Conservation (phyloP, 140 eudicot genomes). For the Cichorium intybus region DNA sequence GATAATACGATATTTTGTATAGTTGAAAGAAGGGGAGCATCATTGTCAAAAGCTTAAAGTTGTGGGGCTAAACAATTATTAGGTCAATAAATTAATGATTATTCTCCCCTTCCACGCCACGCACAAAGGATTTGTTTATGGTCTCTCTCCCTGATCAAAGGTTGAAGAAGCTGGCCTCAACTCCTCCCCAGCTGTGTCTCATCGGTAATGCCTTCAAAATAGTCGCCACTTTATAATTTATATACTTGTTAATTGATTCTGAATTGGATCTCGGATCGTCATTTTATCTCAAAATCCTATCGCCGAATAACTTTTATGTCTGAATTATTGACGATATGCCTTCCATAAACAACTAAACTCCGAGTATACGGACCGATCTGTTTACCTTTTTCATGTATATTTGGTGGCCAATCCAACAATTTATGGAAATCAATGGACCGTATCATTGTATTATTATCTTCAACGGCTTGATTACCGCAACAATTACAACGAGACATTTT, state of each 20-base stretch:
- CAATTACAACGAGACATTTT: neutral
- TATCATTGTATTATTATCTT: neutral
- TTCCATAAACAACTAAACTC: neutral
- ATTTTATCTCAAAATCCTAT: neutral
- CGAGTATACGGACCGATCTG: neutral
- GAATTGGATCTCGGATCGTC: neutral
- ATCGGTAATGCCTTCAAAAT: constrained; percentile 7
- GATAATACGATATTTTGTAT: neutral
- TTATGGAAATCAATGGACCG: neutral
- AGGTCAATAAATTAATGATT: neutral
- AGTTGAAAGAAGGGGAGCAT: neutral
- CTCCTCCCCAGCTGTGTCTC: constrained; percentile 5
- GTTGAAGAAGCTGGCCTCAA: constrained; percentile 12
- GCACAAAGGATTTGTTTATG: neutral
- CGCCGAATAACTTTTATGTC: neutral
- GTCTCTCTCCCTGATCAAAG: constrained; percentile 9
- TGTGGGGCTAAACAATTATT: neutral
- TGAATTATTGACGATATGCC: neutral
- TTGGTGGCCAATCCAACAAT: neutral
- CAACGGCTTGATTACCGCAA: neutral
- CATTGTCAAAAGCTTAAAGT: constrained; percentile 3
- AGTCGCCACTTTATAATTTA: neutral
- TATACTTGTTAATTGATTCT: neutral
- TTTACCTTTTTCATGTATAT: neutral
- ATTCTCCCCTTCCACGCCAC: neutral